A percentile compares a stretch with the other conserved stretches of the same genome.
These are phyloP conservation scores for Rheum nobile DNA, from an alignment of 148 eudicot genomes.

Conservation along the genomic window DNA sequence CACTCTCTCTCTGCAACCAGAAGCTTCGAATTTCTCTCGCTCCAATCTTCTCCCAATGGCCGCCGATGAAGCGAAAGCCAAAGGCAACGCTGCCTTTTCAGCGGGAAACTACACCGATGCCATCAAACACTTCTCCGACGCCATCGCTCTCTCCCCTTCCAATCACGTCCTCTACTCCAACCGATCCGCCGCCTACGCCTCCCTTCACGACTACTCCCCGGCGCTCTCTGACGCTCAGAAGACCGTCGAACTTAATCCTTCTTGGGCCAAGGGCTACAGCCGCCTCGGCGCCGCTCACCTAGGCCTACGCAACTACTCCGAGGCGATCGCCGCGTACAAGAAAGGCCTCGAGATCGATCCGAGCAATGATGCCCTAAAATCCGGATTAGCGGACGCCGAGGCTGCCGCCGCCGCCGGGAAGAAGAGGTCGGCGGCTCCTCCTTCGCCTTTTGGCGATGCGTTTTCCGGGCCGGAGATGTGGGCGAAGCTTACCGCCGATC, in stretches of 20 bases:
- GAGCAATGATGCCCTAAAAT: constrained; percentile 55
- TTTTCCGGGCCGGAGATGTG: constrained; percentile 94
- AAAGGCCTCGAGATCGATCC: constrained; percentile 82
- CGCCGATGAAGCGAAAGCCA: constrained; percentile 89
- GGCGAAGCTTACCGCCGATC: constrained; percentile 76
- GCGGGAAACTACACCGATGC: constrained; percentile 64
- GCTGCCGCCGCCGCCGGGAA: constrained; percentile 11
- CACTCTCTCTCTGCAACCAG: neutral
- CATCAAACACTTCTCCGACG: constrained; percentile 65
- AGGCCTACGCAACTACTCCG: constrained; percentile 36
- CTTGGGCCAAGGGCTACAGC: constrained; percentile 72
- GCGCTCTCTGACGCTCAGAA: constrained; percentile 73
- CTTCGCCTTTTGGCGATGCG: constrained; percentile 71
- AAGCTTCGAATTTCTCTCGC: neutral
- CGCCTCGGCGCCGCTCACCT: constrained; percentile 71
- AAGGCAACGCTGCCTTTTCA: constrained; percentile 88
- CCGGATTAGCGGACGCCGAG: constrained; percentile 60
- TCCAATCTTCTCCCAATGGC: constrained; percentile 36
- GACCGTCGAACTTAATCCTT: constrained; percentile 73
- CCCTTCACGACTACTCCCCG: constrained; percentile 38
- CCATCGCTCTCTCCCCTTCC: constrained; percentile 52
- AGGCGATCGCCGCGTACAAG: constrained; percentile 50
- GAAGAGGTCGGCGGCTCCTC: neutral
- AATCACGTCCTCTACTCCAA: constrained; percentile 94
- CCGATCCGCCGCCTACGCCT: constrained; percentile 81